Percentiles rank a stretch among this genome's conserved stretches.
These are phyloP conservation scores for Skeletonema costatum DNA, from an alignment of 108 stramenopile species.

Conservation along the genomic window DNA sequence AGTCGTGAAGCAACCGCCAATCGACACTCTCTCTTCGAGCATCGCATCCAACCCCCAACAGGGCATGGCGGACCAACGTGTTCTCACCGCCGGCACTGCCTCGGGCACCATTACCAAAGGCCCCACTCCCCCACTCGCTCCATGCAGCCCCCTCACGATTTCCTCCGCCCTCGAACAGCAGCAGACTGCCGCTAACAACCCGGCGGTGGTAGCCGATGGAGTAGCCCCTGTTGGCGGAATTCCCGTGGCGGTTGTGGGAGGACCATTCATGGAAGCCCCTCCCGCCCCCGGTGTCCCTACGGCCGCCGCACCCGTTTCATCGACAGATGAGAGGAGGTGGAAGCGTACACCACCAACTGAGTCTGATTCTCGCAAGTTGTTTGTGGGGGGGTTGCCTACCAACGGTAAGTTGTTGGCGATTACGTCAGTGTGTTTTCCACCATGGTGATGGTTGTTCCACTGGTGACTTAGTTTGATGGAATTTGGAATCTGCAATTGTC, in stretches of 20 bases:
- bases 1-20: not conserved
- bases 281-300: not conserved
- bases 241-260: not conserved
- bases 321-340: not conserved
- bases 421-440: not conserved
- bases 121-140: not conserved
- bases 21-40: not conserved
- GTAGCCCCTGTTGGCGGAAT: not conserved
- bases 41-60: conserved; percentile 52
- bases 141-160: conserved; percentile 1
- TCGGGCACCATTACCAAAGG: not conserved
- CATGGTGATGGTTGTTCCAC: not conserved
- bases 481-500: not conserved
- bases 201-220: not conserved
- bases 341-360: conserved; percentile 23
- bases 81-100: not conserved
- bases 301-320: not conserved
- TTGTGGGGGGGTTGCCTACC: conserved; percentile 70
- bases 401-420: conserved; percentile 46
- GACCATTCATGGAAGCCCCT: not conserved
- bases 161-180: conserved; percentile 2
- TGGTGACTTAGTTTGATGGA: not conserved
- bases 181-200: not conserved
- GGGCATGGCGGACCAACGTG: conserved; percentile 22
- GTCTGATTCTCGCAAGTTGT: conserved; percentile 66